These are phyloP conservation scores for Microthlaspi erraticum DNA, from an alignment of 345 rosid genomes.

Conservation along the genomic window DNA sequence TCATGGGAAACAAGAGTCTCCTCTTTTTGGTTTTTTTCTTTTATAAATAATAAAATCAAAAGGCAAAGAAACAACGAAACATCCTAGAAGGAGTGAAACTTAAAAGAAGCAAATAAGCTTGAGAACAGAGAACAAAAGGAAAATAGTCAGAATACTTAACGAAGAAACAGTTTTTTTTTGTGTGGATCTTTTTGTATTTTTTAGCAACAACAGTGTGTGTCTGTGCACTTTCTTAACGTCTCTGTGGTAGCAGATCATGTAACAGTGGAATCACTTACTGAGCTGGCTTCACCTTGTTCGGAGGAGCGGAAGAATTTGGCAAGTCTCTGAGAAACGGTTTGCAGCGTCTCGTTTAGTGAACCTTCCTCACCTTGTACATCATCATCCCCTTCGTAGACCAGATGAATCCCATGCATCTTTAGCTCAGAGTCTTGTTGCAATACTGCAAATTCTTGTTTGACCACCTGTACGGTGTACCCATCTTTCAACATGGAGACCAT, in stretches of 20 bases:
- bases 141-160: not conserved
- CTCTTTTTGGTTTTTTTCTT: not conserved
- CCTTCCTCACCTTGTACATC: slow-evolving; percentile 23
- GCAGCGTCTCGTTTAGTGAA: not conserved
- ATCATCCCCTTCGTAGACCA: slow-evolving; percentile 44
- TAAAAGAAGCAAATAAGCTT: slow-evolving; percentile 1
- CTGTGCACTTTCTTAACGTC: not conserved
- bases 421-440: slow-evolving; percentile 25
- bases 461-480: slow-evolving; percentile 37
- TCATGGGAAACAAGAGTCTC: slow-evolving; percentile 18
- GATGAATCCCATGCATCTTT: slow-evolving; percentile 42
- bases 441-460: slow-evolving; percentile 1
- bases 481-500: slow-evolving; percentile 43
- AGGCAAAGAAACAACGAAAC: not conserved
- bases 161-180: not conserved
- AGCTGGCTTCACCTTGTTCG: slow-evolving; percentile 25
- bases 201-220: too few species aligned
- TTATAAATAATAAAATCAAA: not conserved
- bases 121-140: not conserved
- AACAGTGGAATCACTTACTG: not conserved
- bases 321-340: slow-evolving; percentile 39
- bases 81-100: not conserved
- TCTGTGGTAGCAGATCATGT: slow-evolving; percentile 12
- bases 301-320: slow-evolving; percentile 42
- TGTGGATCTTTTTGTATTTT: too few species aligned